phyloP scores from a whole-genome alignment of 2,329 filamentous ascomycete species.

The Fusarium sp. region DNA sequence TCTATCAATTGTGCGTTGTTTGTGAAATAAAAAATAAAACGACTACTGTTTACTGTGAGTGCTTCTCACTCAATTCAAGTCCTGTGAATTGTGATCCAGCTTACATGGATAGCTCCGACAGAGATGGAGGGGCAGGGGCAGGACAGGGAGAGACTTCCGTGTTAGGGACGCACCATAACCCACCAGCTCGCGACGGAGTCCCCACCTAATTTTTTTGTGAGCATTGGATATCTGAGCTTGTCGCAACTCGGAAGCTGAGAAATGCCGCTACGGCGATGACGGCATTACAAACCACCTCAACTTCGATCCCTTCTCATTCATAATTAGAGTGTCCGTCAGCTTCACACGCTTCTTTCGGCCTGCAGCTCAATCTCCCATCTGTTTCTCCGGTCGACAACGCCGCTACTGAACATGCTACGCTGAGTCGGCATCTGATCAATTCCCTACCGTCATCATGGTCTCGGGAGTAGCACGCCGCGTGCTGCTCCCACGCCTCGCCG shows the following conservation, averaged over 20 bases:
- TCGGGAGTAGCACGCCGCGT: constrained; percentile 61
- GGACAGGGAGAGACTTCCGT: neutral
- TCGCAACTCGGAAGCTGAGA: constrained; percentile 47
- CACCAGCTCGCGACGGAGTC: constrained; percentile 22
- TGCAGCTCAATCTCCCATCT: constrained; percentile 3
- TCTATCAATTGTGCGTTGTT: neutral
- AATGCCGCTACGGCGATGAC: constrained; percentile 51
- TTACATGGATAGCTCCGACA: constrained; percentile 29
- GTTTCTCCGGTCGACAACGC: constrained; percentile 26
- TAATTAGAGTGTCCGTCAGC: constrained; percentile 22
- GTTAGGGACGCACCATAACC: constrained; percentile 11
- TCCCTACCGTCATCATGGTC: constrained; percentile 56
- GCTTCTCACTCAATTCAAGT: neutral
- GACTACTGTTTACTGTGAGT: neutral
- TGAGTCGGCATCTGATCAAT: constrained; percentile 40
- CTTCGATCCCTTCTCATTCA: constrained; percentile 34
- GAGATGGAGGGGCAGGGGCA: neutral
- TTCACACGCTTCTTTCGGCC: constrained; percentile 11
- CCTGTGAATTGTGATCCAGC: too few relatives aligned
- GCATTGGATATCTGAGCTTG: constrained; percentile 16
- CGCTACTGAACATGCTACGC: constrained; percentile 48
- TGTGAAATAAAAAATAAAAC: neutral
- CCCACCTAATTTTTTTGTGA: constrained; percentile 42
- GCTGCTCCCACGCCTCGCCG: constrained; percentile 60
- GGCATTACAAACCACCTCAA: constrained; percentile 45